Percentiles rank a stretch among this genome's conserved stretches.
Conservation (phyloP, 2,329 filamentous ascomycete genomes). For the Paraconiothyrium brasiliense region DNA sequence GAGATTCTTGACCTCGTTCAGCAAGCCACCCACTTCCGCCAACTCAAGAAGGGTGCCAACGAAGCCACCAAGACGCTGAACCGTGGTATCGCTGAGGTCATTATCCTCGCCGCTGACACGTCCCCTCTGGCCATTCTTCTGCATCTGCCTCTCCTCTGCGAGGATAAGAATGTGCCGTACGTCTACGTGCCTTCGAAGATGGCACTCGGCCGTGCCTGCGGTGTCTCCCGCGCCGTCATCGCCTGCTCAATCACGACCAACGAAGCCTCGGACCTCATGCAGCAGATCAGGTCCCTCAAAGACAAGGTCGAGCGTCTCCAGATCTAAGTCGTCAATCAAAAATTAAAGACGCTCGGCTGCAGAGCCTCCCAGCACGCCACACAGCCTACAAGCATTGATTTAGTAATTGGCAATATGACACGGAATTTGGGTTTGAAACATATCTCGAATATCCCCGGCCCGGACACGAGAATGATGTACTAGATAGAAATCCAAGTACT, state of each 20-base stretch:
- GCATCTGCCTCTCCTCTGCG: conserved; percentile 75
- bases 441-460: neutral
- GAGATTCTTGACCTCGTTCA: conserved; percentile 56
- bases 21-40: conserved; percentile 42
- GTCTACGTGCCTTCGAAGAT: conserved; percentile 78
- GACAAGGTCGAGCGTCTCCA: conserved; percentile 96
- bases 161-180: conserved; percentile 56
- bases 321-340: conserved; percentile 65
- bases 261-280: conserved; percentile 73
- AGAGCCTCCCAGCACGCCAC: neutral
- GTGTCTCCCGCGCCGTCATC: conserved; percentile 14
- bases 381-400: neutral
- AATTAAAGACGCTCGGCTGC: neutral
- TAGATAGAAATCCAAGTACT: conserved; percentile 18
- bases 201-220: conserved; percentile 72
- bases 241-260: conserved; percentile 75
- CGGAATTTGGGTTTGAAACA: conserved; percentile 11
- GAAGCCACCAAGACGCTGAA: conserved; percentile 65
- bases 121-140: conserved; percentile 78
- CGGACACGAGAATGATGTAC: conserved; percentile 12
- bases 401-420: neutral
- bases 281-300: conserved; percentile 87
- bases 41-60: conserved; percentile 60
- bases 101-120: conserved; percentile 84
- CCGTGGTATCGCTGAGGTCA: conserved; percentile 87